Percentiles rank a stretch among this genome's conserved stretches.
phyloP scores from a whole-genome alignment of 2,329 filamentous ascomycete species.

The Penicillium paneum region DNA sequence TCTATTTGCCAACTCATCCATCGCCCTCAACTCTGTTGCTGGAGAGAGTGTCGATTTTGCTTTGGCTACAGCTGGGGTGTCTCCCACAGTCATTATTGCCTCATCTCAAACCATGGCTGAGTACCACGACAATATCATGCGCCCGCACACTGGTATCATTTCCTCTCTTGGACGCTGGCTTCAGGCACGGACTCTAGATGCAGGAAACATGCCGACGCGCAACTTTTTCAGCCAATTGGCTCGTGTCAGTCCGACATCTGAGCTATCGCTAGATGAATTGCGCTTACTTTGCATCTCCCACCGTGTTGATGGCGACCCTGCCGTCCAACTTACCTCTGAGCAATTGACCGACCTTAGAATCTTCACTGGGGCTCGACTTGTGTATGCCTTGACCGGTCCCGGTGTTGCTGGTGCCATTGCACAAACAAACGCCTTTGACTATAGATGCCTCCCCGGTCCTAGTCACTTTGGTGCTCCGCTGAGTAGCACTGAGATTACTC shows the following conservation, averaged over 20 bases:
- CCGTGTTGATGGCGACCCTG: conserved; percentile 58
- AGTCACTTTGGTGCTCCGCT: conserved; percentile 80
- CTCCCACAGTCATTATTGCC: conserved; percentile 78
- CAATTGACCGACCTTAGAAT: conserved; percentile 78
- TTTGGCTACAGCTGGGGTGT: conserved; percentile 68
- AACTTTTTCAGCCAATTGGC: conserved; percentile 54
- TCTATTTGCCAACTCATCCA: conserved; percentile 76
- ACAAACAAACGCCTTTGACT: conserved; percentile 86
- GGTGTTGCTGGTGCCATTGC: conserved; percentile 85
- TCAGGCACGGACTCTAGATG: conserved; percentile 66
- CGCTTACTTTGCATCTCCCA: conserved; percentile 80
- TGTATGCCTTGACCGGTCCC: conserved; percentile 79
- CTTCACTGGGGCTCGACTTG: conserved; percentile 72
- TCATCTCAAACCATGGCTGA: conserved; percentile 69
- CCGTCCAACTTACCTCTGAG: conserved; percentile 63
- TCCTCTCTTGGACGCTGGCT: conserved; percentile 68
- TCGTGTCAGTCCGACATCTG: conserved; percentile 38
- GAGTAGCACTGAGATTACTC: conserved; percentile 72
- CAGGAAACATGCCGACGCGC: conserved; percentile 70
- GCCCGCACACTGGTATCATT: conserved; percentile 59
- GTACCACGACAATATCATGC: conserved; percentile 61
- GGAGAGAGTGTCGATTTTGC: conserved; percentile 68
- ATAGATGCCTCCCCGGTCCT: conserved; percentile 54
- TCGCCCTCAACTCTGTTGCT: conserved; percentile 86
- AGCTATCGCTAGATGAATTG: conserved; percentile 60